A percentile compares a stretch with the other conserved stretches of the same genome.
These are phyloP conservation scores for Neofusicoccum cordaticola DNA, from an alignment of 2,329 filamentous ascomycete genomes.

Conservation along the genomic window DNA sequence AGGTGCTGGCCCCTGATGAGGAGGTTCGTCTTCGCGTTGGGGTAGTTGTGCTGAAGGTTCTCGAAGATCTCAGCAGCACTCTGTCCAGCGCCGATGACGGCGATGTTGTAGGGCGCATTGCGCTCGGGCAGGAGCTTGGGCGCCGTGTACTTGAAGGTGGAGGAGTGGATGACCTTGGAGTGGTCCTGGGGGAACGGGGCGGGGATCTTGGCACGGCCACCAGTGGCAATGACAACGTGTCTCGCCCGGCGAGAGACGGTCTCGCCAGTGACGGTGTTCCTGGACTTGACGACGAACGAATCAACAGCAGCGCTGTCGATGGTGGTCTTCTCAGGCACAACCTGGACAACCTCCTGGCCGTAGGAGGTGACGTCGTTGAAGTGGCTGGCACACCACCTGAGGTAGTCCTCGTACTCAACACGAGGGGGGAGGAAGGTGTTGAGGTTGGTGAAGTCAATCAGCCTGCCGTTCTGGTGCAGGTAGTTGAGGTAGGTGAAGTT, in stretches of 20 bases:
- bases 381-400: conserved; percentile 82
- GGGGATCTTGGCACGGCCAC: conserved; percentile 69
- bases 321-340: conserved; percentile 58
- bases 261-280: conserved; percentile 58
- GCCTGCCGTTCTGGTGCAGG: conserved; percentile 73
- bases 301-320: conserved; percentile 53
- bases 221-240: conserved; percentile 69
- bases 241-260: conserved; percentile 55
- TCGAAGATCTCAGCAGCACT: conserved; percentile 94
- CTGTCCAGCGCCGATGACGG: conserved; percentile 85
- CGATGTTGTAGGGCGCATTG: conserved; percentile 65
- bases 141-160: conserved; percentile 70
- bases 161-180: conserved; percentile 80
- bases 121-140: conserved; percentile 58
- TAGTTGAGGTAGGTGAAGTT: conserved; percentile 97
- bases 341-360: conserved; percentile 70
- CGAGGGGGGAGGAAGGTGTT: conserved; percentile 83
- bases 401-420: conserved; percentile 91
- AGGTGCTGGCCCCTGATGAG: conserved; percentile 82
- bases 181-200: conserved; percentile 65
- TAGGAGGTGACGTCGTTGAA: conserved; percentile 76
- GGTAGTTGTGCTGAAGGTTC: conserved; percentile 78
- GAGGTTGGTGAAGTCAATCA: conserved; percentile 88
- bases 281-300: conserved; percentile 66
- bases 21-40: conserved; percentile 72